Evolutionary conservation across 129 eudicot species (phyloP).

Genomic region (Gnaphalium uliginosum): DNA sequence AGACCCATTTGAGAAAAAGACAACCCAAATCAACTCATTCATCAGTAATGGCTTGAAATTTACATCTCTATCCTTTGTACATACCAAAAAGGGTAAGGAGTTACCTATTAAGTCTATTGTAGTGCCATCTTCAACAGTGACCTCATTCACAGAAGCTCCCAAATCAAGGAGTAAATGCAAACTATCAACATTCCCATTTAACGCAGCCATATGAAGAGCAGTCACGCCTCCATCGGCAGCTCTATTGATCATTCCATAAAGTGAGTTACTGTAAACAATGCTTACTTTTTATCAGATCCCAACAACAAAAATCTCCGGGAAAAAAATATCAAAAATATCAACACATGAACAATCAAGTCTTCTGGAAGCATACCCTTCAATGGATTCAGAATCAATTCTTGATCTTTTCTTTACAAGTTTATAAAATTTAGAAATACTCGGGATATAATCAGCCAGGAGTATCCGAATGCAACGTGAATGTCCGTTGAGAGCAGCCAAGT

Average conservation of each 20-base stretch:
- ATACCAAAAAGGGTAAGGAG: not conserved
- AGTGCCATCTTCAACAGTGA: slow-evolving; percentile 84
- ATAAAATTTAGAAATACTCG: slow-evolving; percentile 68
- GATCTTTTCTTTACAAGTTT: slow-evolving; percentile 53
- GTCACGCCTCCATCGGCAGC: slow-evolving; percentile 94
- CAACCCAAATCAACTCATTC: too few species aligned
- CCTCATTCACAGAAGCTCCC: slow-evolving; percentile 73
- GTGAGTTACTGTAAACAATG: slow-evolving; percentile 48
- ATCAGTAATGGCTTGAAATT: not conserved
- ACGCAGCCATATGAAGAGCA: slow-evolving; percentile 99
- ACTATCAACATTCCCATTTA: slow-evolving; percentile 81
- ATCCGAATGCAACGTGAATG: slow-evolving; percentile 88
- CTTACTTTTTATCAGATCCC: slow-evolving; percentile 10
- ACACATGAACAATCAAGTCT: not conserved
- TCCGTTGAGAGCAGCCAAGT: slow-evolving; percentile 95
- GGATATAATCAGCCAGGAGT: slow-evolving; percentile 87
- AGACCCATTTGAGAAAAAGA: too few species aligned
- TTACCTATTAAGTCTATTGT: slow-evolving; percentile 89
- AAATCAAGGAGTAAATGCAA: slow-evolving; percentile 84
- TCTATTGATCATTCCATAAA: slow-evolving; percentile 63
- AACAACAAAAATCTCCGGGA: not conserved
- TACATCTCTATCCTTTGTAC: not conserved
- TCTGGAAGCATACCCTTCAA: slow-evolving; percentile 48
- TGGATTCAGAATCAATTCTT: slow-evolving; percentile 42
- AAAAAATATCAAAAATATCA: not conserved